Evolutionary conservation across 176 grass and related monocot species (phyloP).

Genomic region (Zea mays): Zm-B73-REFERENCE-NAM-5.0 NC_050101.1:150015001-150015500

Average conservation of each 20-base stretch:
- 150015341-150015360: not conserved
- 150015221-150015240: not conserved
- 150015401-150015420: not conserved
- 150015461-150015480: not conserved
- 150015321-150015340: not conserved
- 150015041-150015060: slow-evolving; percentile 96
- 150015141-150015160: slow-evolving; percentile 17
- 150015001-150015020: slow-evolving; percentile 97
- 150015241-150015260: not conserved
- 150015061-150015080: slow-evolving; percentile 82
- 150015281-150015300: not conserved
- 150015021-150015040: slow-evolving; percentile 97
- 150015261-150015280: not conserved
- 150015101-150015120: slow-evolving; percentile 1
- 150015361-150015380: not conserved
- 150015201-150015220: not conserved
- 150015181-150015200: not conserved
- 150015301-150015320: slow-evolving; percentile 3
- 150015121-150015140: slow-evolving; percentile 16
- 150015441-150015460: not conserved
- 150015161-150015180: not conserved
- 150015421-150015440: not conserved
- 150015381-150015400: not conserved
- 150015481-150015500: slow-evolving; percentile 2
- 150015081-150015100: slow-evolving; percentile 17